Evolutionary conservation across 345 rosid species (phyloP).

Genomic region (Triadica sebifera): DNA sequence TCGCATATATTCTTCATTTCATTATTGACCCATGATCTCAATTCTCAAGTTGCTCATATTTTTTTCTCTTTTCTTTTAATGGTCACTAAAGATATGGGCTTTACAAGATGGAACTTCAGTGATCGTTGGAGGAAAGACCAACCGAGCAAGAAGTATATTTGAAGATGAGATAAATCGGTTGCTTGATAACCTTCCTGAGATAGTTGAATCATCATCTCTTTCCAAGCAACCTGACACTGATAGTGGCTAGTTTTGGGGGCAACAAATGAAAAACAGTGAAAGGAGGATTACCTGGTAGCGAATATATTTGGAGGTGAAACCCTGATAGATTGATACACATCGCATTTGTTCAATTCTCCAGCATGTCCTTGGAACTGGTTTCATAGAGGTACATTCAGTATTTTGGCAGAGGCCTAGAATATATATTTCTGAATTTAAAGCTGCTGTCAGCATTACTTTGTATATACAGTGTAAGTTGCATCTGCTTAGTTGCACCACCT

Average conservation of each 20-base stretch:
- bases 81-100: conserved; percentile 71
- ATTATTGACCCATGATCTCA: background rate
- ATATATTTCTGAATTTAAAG: background rate
- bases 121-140: conserved; percentile 75
- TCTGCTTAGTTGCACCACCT: too few species aligned
- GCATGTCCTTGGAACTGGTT: background rate
- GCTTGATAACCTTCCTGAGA: conserved; percentile 81
- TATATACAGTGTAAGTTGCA: background rate
- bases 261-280: background rate
- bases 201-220: conserved; percentile 38
- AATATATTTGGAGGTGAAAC: background rate
- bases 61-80: background rate
- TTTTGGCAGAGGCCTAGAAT: background rate
- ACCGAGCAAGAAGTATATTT: conserved; percentile 76
- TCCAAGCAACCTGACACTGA: conserved; percentile 29
- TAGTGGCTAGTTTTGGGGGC: conserved; percentile 34
- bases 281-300: background rate
- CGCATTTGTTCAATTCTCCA: background rate
- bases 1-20: background rate
- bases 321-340: background rate
- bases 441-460: background rate
- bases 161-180: conserved; percentile 69
- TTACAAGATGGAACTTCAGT: conserved; percentile 84
- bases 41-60: background rate
- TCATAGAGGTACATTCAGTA: background rate